phyloP scores from a whole-genome alignment of 768 basidiomycete genomes.

The Udeniomyces megalosporus region DNA sequence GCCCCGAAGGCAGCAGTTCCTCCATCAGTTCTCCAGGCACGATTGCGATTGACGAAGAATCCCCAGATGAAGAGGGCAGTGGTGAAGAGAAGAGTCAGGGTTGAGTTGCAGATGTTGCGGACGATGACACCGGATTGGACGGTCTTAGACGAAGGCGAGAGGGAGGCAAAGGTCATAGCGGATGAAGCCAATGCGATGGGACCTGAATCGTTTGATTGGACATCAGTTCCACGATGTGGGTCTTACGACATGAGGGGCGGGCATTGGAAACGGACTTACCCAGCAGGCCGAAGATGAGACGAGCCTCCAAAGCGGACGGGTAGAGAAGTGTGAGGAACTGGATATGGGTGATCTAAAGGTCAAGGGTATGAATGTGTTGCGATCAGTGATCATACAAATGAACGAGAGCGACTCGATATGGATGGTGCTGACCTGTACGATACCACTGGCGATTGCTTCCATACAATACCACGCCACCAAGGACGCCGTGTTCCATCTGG shows the following conservation, averaged over 20 bases:
- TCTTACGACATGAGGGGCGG: not conserved
- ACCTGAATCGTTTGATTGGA: too few species aligned
- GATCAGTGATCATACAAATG: not conserved
- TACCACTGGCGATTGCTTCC: slow-evolving; percentile 64
- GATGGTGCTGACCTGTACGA: slow-evolving; percentile 51
- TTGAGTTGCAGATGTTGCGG: slow-evolving; percentile 88
- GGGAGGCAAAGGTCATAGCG: slow-evolving; percentile 63
- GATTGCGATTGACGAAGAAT: slow-evolving; percentile 63
- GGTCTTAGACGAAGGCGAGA: slow-evolving; percentile 36
- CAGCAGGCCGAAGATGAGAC: slow-evolving; percentile 68
- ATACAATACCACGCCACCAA: slow-evolving; percentile 69
- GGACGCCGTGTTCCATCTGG: slow-evolving; percentile 49
- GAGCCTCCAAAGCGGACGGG: slow-evolving; percentile 73
- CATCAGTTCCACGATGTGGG: too few species aligned
- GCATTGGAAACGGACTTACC: slow-evolving; percentile 34
- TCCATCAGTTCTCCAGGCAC: slow-evolving; percentile 93
- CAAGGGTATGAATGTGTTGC: not conserved
- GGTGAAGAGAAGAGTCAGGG: slow-evolving; percentile 89
- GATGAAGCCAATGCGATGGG: slow-evolving; percentile 76
- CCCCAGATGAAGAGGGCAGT: slow-evolving; percentile 84
- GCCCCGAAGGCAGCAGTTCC: slow-evolving; percentile 87
- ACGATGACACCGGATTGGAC: slow-evolving; percentile 51
- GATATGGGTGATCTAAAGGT: slow-evolving; percentile 72
- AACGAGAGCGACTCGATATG: not conserved
- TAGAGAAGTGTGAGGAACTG: slow-evolving; percentile 92